Evolutionary conservation across 768 basidiomycete species (phyloP).

Genomic region (Boletus insuetus): DNA sequence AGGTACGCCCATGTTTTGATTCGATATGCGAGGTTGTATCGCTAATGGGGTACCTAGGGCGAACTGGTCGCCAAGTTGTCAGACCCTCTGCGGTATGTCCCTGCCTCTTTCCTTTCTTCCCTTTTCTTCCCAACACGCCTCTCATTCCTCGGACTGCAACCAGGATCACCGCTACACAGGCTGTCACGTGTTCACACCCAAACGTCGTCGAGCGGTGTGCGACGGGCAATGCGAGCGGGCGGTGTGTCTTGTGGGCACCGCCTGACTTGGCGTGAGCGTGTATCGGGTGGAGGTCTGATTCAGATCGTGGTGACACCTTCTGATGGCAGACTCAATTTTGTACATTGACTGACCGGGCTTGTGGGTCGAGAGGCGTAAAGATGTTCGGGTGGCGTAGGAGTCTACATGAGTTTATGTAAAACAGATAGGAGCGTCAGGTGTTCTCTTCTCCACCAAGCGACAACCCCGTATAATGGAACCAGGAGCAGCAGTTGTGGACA

Average conservation of each 20-base stretch:
- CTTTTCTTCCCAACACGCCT: neutral
- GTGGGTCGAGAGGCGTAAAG: too few relatives aligned
- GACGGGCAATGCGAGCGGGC: conserved; percentile 75
- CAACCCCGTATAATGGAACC: too few relatives aligned
- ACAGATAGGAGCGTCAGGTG: too few relatives aligned
- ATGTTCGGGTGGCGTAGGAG: too few relatives aligned
- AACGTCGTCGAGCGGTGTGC: conserved; percentile 68
- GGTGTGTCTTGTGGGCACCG: conserved; percentile 79
- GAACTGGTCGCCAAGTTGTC: conserved; percentile 63
- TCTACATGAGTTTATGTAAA: too few relatives aligned
- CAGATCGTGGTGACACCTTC: too few relatives aligned
- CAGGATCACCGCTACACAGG: conserved; percentile 80
- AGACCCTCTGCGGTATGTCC: conserved; percentile 52
- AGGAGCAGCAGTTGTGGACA: too few relatives aligned
- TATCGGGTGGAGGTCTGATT: neutral
- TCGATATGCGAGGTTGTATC: neutral
- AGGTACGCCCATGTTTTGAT: conserved; percentile 39
- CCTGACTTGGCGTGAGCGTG: conserved; percentile 14
- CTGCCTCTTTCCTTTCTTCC: neutral
- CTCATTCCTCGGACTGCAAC: neutral
- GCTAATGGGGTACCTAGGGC: conserved; percentile 43
- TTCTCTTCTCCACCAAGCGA: too few relatives aligned
- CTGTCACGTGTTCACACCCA: conserved; percentile 89
- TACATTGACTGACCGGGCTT: too few relatives aligned
- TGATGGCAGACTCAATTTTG: too few relatives aligned